Base-by-base conservation (phyloP, 768 basidiomycete species). In the Leccinum aurantiacum region DNA sequence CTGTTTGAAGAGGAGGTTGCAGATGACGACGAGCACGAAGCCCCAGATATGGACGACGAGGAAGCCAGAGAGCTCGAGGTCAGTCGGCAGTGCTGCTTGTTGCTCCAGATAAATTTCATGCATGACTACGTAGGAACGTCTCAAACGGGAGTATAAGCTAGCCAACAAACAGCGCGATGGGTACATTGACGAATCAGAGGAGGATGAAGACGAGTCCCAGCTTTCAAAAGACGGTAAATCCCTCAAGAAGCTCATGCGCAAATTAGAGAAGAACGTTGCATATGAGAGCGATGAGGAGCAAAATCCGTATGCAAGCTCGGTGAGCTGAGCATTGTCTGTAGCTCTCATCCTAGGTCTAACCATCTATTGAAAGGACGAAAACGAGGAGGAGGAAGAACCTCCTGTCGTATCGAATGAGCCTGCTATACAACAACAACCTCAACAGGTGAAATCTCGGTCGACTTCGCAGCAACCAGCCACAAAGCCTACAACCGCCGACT, bases 11-110 rank as follows among this genome's bases (percentile, higher is more conserved):
- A 89, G 67, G 88, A 90, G 17, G 89, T 93, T 67, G 89, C 90
- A 3, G 93, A 95, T 66, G 93, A 95, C 60, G 93, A 95, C 35
- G 93, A 94, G 67, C 85, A 85, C 66, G 82, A 86, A 73, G 82
- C 82, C 15, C 81, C 84, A 13, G 89, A 90, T 57, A 82, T 84
- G 57, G 84, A 92, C 46, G 93, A 94, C 57, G 90, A 93, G 64
- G 93, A 93, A 69, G 84, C 88, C 33, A 94, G 90, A 70, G 90
- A 91, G 69, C 78, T 87, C 11, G 89, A 92, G 82, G 91, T 88
- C 51, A 37, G 82, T 69, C 38, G 10, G 11, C 53, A n/a, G 47
- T 17, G 4, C 4, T 7, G 24, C 44, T 11, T 25, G 14, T 29
- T 25, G 9, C 17, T 41, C 24, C 10, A 11, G 15, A 27, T 25